phyloP scores from a whole-genome alignment of 192 early-diverging fungal species.

The Chytriomyces sp. region DNA sequence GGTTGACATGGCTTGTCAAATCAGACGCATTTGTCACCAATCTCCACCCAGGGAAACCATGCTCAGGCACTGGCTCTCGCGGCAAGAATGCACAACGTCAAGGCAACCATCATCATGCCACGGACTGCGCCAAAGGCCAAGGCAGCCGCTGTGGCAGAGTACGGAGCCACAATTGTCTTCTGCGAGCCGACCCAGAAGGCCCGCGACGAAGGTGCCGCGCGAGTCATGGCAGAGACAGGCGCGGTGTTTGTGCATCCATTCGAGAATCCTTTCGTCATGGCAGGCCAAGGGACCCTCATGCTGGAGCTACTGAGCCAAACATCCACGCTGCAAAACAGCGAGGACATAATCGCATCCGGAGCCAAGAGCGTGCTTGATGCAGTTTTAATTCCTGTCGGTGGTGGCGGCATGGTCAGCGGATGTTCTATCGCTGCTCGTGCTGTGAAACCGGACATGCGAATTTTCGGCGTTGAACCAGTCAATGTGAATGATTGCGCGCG shows the following conservation, averaged over 20 bases:
- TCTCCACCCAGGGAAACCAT: constrained; percentile 12
- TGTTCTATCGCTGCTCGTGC: constrained; percentile 50
- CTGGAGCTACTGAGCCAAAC: constrained; percentile 59
- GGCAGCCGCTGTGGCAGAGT: constrained; percentile 50
- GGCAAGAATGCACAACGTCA: constrained; percentile 48
- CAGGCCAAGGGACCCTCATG: constrained; percentile 63
- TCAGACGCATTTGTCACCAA: no score
- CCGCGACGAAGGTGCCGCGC: constrained; percentile 46
- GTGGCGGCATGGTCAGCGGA: constrained; percentile 60
- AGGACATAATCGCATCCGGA: constrained; percentile 17
- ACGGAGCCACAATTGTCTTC: constrained; percentile 56
- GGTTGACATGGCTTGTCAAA: no score
- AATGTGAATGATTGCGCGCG: constrained; percentile 6
- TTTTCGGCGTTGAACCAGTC: constrained; percentile 57
- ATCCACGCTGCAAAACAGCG: background rate
- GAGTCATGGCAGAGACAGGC: constrained; percentile 46
- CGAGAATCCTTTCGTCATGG: constrained; percentile 56
- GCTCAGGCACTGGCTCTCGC: constrained; percentile 62
- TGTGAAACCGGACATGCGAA: constrained; percentile 39
- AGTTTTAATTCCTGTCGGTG: constrained; percentile 60
- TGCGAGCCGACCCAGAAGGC: constrained; percentile 51
- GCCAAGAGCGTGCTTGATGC: constrained; percentile 45
- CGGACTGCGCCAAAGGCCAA: constrained; percentile 53
- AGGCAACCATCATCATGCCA: constrained; percentile 59
- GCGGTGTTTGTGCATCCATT: constrained; percentile 60